These are phyloP conservation scores for Citropsis articulata DNA, from an alignment of 345 rosid species.

Conservation along the genomic window DNA sequence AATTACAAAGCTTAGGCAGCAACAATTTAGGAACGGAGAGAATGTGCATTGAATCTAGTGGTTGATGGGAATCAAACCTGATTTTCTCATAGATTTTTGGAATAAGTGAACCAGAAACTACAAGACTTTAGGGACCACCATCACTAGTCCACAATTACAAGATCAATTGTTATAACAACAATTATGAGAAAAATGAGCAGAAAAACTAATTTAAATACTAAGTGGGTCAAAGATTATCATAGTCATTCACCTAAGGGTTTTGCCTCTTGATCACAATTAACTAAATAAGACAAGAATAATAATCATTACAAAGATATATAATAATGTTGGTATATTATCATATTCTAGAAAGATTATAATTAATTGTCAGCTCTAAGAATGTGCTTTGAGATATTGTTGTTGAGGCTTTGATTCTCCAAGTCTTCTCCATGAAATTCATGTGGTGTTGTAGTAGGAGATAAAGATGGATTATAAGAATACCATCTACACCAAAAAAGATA, in stretches of 20 bases:
- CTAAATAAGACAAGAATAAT: not conserved
- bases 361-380: not conserved
- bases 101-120: not conserved
- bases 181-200: not conserved
- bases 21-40: not conserved
- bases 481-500: slow-evolving; percentile 55
- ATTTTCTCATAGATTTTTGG: slow-evolving; percentile 2
- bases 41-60: slow-evolving; percentile 13
- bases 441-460: slow-evolving; percentile 15
- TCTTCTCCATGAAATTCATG: slow-evolving; percentile 24
- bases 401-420: slow-evolving; percentile 33
- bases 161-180: not conserved
- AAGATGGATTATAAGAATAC: slow-evolving; percentile 48
- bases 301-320: not conserved
- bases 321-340: not conserved
- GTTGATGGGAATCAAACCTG: slow-evolving; percentile 8
- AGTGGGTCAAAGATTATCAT: not conserved
- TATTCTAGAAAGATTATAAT: not conserved
- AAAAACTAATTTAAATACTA: not conserved
- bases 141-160: slow-evolving; percentile 11
- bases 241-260: not conserved
- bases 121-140: slow-evolving; percentile 11
- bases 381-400: not conserved
- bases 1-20: not conserved
- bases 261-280: not conserved